These are phyloP conservation scores for Pythium rhizo-oryzae DNA, from an alignment of 352 stramenopile genomes.

Conservation along the genomic window DNA sequence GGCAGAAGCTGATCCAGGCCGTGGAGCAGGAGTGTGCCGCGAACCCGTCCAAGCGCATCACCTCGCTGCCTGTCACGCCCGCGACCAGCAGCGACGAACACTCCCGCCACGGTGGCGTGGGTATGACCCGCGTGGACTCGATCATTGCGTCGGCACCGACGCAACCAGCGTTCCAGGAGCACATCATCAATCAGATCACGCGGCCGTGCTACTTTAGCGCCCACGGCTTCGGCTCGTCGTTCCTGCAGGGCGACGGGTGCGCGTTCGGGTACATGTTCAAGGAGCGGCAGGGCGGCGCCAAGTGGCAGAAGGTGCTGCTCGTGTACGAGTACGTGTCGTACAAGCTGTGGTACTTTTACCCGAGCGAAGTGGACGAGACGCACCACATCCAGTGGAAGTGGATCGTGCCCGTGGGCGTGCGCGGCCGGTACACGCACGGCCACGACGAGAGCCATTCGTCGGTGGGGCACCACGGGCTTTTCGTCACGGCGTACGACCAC, in stretches of 20 bases:
- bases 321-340: conserved; percentile 88
- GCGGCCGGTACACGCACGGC: conserved; percentile 80
- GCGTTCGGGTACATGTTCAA: conserved; percentile 88
- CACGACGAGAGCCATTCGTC: conserved; percentile 85
- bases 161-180: conserved; percentile 80
- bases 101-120: background rate
- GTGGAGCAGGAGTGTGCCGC: conserved; percentile 52
- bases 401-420: conserved; percentile 80
- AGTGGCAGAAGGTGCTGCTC: conserved; percentile 86
- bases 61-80: conserved; percentile 36
- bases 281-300: conserved; percentile 50
- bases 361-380: conserved; percentile 79
- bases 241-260: conserved; percentile 80
- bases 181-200: conserved; percentile 89
- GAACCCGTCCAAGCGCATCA: conserved; percentile 61
- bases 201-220: conserved; percentile 82
- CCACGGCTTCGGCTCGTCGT: conserved; percentile 87
- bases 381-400: conserved; percentile 88
- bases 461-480: conserved; percentile 83
- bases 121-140: background rate
- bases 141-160: conserved; percentile 32
- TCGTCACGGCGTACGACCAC: conserved; percentile 80
- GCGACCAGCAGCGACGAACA: conserved; percentile 4
- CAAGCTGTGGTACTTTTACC: conserved; percentile 91
- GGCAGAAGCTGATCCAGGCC: conserved; percentile 55